phyloP scores from a whole-genome alignment of 2,329 filamentous ascomycete genomes.

The Aspergillus sp. region DNA sequence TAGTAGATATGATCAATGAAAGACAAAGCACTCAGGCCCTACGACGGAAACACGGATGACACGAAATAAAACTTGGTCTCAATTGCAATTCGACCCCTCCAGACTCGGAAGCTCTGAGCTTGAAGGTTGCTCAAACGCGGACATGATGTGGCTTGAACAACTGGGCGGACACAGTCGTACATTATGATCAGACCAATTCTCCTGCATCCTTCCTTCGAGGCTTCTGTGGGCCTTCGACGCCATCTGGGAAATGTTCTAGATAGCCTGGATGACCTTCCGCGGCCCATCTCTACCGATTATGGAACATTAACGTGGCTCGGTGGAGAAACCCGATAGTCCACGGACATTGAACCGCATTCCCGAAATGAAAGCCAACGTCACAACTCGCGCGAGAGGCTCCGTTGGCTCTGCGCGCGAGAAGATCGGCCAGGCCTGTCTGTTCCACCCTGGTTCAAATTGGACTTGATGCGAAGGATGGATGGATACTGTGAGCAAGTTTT shows the following conservation, averaged over 20 bases:
- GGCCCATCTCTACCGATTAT: constrained; percentile 15
- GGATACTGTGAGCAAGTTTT: constrained; percentile 1
- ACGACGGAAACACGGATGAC: constrained; percentile 16
- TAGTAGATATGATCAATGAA: constrained; percentile 15
- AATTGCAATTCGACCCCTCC: constrained; percentile 20
- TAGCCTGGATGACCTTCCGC: constrained; percentile 8
- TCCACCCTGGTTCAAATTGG: constrained; percentile 10
- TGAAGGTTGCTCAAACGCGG: not conserved
- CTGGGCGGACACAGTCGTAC: constrained; percentile 11
- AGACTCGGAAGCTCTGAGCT: constrained; percentile 4
- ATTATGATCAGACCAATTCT: constrained; percentile 16
- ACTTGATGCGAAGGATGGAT: constrained; percentile 10
- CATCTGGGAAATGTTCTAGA: constrained; percentile 17
- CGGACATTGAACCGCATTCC: constrained; percentile 24
- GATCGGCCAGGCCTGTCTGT: constrained; percentile 15
- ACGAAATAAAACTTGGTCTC: constrained; percentile 8
- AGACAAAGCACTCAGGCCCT: constrained; percentile 18
- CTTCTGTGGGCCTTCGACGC: constrained; percentile 24
- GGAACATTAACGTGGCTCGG: constrained; percentile 21
- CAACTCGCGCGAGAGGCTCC: constrained; percentile 14
- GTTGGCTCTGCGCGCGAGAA: constrained; percentile 15
- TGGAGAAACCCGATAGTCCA: constrained; percentile 24
- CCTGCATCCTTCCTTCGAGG: constrained; percentile 16
- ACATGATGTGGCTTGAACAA: not conserved
- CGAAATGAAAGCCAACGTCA: constrained; percentile 25